These are phyloP conservation scores for Colletotrichum tofieldiae DNA, from an alignment of 2,329 filamentous ascomycete genomes.

Conservation along the genomic window DNA sequence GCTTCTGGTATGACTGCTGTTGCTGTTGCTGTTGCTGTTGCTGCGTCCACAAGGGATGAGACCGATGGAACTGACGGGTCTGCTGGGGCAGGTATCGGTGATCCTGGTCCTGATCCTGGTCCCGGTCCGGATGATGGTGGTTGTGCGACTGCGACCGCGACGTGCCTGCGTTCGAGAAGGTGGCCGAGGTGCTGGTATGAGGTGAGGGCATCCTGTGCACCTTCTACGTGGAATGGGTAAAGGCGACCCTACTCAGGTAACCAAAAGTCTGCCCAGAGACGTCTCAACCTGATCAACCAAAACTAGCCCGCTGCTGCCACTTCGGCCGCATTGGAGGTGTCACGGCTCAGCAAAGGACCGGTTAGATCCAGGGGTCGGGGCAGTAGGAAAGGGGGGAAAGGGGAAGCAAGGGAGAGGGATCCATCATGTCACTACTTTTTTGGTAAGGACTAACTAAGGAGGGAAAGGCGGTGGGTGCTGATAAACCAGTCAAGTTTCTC, in stretches of 20 bases:
- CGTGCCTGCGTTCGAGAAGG: slow-evolving; percentile 17
- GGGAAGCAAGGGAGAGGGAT: too few species aligned
- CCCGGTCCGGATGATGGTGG: not conserved
- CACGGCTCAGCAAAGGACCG: not conserved
- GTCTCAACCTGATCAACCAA: slow-evolving; percentile 1
- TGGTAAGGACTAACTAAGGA: not conserved
- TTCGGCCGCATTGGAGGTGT: not conserved
- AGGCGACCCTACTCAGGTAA: not conserved
- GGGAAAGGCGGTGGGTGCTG: too few species aligned
- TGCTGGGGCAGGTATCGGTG: slow-evolving; percentile 1
- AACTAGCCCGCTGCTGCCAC: slow-evolving; percentile 4
- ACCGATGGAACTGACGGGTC: slow-evolving; percentile 2
- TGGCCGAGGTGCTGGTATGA: slow-evolving; percentile 7
- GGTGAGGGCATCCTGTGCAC: slow-evolving; percentile 37
- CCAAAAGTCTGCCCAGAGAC: slow-evolving; percentile 7
- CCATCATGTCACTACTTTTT: not conserved
- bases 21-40: slow-evolving; percentile 6
- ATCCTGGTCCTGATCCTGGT: slow-evolving; percentile 3
- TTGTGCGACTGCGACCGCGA: not conserved
- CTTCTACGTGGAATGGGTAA: slow-evolving; percentile 1
- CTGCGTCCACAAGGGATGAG: not conserved
- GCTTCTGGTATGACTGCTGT: slow-evolving; percentile 19
- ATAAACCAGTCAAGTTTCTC: too few species aligned
- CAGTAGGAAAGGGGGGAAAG: not conserved
- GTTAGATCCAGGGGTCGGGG: slow-evolving; percentile 14